Evolutionary conservation across 1,139 yeast species (phyloP).

Genomic region (Citeromyces hawaiiensis): DNA sequence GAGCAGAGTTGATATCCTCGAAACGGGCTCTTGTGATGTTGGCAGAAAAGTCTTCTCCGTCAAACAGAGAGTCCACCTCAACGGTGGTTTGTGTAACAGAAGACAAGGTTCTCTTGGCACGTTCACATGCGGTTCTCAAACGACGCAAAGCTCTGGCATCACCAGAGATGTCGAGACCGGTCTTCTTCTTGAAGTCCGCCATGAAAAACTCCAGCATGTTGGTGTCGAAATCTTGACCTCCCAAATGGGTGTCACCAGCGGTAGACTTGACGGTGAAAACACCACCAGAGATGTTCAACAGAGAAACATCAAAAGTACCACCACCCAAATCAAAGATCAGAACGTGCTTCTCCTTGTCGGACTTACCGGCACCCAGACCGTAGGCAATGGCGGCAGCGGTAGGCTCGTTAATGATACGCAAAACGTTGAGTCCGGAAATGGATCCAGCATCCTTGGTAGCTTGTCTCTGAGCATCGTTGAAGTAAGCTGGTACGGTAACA

Average conservation of each 20-base stretch:
- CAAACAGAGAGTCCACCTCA: conserved; percentile 93
- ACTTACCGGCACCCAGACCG: conserved; percentile 65
- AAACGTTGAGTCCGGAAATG: conserved; percentile 45
- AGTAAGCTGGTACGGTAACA: conserved; percentile 57
- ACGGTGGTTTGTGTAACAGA: conserved; percentile 94
- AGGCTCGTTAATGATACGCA: conserved; percentile 50
- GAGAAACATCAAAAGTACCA: conserved; percentile 96
- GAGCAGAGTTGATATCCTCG: conserved; percentile 92
- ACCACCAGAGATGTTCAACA: conserved; percentile 88
- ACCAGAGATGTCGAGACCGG: conserved; percentile 58
- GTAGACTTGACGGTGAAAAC: conserved; percentile 94
- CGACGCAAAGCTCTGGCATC: conserved; percentile 81
- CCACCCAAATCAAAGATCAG: conserved; percentile 95
- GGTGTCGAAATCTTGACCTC: conserved; percentile 92
- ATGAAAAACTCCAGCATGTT: conserved; percentile 68
- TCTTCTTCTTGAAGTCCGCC: conserved; percentile 76
- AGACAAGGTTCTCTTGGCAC: conserved; percentile 97
- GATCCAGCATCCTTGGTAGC: conserved; percentile 53
- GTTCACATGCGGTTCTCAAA: conserved; percentile 96
- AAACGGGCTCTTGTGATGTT: conserved; percentile 98
- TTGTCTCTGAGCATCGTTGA: conserved; percentile 51
- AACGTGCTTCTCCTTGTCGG: conserved; percentile 75
- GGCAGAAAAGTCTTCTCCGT: conserved; percentile 94
- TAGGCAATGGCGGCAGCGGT: conserved; percentile 55
- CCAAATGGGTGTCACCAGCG: conserved; percentile 97